Conservation (phyloP, 164 flowering plant genomes). For the Sextonia rubra region DNA sequence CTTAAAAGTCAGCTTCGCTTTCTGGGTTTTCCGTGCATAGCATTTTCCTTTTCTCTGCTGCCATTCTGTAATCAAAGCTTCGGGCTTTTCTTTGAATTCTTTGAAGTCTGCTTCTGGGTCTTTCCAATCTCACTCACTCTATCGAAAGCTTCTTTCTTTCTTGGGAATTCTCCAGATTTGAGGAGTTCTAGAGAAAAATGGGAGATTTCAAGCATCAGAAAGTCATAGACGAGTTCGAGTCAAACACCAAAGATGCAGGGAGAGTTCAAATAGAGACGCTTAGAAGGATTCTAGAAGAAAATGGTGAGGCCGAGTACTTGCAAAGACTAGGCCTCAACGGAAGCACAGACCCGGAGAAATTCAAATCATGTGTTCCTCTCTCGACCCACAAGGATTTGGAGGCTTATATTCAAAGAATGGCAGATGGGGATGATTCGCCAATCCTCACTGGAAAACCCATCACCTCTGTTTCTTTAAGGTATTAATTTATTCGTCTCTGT, state of each 20-base stretch:
- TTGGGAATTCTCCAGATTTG: not conserved
- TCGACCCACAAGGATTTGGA: constrained; percentile 67
- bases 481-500: not conserved
- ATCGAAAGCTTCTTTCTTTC: too few relatives aligned
- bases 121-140: too few relatives aligned
- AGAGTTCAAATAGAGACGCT: constrained; percentile 69
- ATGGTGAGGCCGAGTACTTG: constrained; percentile 62
- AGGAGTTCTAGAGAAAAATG: constrained; percentile 63
- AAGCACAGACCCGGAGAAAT: constrained; percentile 65
- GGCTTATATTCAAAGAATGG: constrained; percentile 62
- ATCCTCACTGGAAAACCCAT: constrained; percentile 74
- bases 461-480: constrained; percentile 73
- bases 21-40: too few relatives aligned
- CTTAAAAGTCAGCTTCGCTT: too few relatives aligned
- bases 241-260: constrained; percentile 52
- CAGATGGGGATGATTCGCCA: constrained; percentile 59
- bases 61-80: too few relatives aligned
- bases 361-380: constrained; percentile 62
- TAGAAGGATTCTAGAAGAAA: constrained; percentile 60
- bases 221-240: constrained; percentile 71
- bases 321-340: constrained; percentile 64
- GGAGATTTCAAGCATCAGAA: constrained; percentile 29
- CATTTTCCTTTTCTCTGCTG: too few relatives aligned
- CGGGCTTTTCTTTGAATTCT: too few relatives aligned
- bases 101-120: too few relatives aligned